These are phyloP conservation scores for Syncephalis plumigaleata DNA, from an alignment of 371 early-diverging fungal species.

Conservation along the genomic window DNA sequence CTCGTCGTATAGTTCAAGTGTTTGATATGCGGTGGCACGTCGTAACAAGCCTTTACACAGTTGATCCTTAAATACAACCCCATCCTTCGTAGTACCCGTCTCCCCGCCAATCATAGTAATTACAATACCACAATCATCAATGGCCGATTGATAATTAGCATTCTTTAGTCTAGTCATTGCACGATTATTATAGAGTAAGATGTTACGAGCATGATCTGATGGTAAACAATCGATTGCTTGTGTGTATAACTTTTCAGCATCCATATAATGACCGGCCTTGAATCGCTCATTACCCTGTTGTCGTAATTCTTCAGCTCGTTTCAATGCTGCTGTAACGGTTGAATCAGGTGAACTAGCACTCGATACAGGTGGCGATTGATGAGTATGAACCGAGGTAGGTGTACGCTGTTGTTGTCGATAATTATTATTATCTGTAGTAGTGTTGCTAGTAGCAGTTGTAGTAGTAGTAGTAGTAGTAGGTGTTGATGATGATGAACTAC, in stretches of 20 bases:
- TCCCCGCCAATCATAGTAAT: too few species aligned
- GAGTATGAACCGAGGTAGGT: too few species aligned
- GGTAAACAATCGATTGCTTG: slow-evolving; percentile 40
- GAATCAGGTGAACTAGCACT: slow-evolving; percentile 10
- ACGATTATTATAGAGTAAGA: slow-evolving; percentile 70
- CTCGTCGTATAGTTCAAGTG: slow-evolving; percentile 51
- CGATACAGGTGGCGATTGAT: too few species aligned
- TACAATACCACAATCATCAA: slow-evolving; percentile 38
- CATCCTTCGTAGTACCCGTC: too few species aligned
- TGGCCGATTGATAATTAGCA: slow-evolving; percentile 58
- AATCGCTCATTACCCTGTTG: slow-evolving; percentile 70
- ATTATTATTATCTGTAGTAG: neutral
- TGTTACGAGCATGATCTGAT: slow-evolving; percentile 34
- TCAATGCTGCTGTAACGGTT: slow-evolving; percentile 9
- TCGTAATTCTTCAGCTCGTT: slow-evolving; percentile 23
- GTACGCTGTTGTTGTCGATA: slow-evolving; percentile 10
- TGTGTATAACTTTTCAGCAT: slow-evolving; percentile 58
- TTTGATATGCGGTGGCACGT: slow-evolving; percentile 65
- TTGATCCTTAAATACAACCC: slow-evolving; percentile 41
- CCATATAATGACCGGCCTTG: slow-evolving; percentile 76
- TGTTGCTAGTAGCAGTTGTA: too few species aligned
- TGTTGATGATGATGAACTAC: too few species aligned
- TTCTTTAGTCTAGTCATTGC: slow-evolving; percentile 68
- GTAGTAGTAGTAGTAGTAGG: too few species aligned
- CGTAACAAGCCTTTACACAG: slow-evolving; percentile 50